Evolutionary conservation across 371 early-diverging fungal species (phyloP).

Genomic region (Caulochytrium protostelioides): DNA sequence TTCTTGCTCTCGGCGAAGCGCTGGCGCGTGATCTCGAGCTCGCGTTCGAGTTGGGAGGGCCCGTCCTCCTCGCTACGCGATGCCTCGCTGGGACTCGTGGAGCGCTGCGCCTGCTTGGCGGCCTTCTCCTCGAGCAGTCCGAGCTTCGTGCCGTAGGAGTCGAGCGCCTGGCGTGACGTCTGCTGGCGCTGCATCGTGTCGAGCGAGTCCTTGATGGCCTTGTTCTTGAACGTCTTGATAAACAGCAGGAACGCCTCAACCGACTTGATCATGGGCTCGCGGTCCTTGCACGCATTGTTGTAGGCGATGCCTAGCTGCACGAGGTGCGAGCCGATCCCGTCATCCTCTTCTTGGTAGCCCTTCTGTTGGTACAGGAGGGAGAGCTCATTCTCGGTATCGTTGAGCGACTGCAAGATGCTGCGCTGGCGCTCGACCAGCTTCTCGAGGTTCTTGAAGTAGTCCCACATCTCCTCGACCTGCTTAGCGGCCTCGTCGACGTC

Average conservation of each 20-base stretch:
- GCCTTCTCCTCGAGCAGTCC: slow-evolving; percentile 11
- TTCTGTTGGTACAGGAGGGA: slow-evolving; percentile 21
- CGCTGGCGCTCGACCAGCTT: slow-evolving; percentile 13
- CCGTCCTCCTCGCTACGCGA: too few relatives aligned
- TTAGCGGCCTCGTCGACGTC: slow-evolving; percentile 22
- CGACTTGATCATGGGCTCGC: slow-evolving; percentile 7
- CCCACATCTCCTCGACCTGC: slow-evolving; percentile 14
- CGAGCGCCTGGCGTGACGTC: slow-evolving; percentile 15
- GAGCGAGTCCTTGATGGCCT: slow-evolving; percentile 18
- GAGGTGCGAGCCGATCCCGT: slow-evolving; percentile 10
- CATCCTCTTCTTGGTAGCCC: slow-evolving; percentile 15
- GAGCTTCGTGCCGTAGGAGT: slow-evolving; percentile 7
- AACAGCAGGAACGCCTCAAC: slow-evolving; percentile 11
- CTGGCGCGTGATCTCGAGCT: slow-evolving; percentile 11
- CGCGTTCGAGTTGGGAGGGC: slow-evolving; percentile 14
- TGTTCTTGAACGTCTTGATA: slow-evolving; percentile 13
- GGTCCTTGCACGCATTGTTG: slow-evolving; percentile 5
- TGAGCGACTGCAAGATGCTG: slow-evolving; percentile 9
- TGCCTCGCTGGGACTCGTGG: too few relatives aligned
- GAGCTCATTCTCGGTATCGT: slow-evolving; percentile 17
- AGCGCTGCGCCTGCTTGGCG: slow-evolving; percentile 1
- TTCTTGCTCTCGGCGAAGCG: slow-evolving; percentile 13
- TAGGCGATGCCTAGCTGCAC: slow-evolving; percentile 7
- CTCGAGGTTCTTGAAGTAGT: slow-evolving; percentile 12
- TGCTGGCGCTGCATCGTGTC: slow-evolving; percentile 18